These are phyloP conservation scores for Golubevia pallescens DNA, from an alignment of 1,284 basidiomycete genomes.

Conservation along the genomic window DNA sequence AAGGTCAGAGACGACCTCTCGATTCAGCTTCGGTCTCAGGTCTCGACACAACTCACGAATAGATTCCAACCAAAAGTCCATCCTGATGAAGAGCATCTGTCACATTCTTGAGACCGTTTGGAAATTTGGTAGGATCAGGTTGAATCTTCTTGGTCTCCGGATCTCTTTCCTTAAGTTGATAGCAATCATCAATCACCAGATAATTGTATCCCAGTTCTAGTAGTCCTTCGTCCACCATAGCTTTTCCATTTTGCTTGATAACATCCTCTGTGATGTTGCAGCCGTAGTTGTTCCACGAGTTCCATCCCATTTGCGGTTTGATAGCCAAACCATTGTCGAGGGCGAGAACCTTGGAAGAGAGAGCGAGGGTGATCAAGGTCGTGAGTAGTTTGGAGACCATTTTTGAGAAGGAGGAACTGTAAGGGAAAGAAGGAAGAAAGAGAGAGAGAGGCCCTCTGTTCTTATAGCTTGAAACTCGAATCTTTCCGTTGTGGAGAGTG, in stretches of 20 bases:
- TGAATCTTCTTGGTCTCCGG: conserved; percentile 9
- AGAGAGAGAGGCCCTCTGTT: no score
- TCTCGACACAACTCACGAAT: conserved; percentile 16
- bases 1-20: not conserved
- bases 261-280: conserved; percentile 16
- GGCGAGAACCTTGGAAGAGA: not conserved
- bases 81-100: conserved; percentile 13
- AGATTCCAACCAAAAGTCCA: conserved; percentile 29
- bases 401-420: not conserved
- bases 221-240: conserved; percentile 15
- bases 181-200: conserved; percentile 33
- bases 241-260: conserved; percentile 16
- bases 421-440: no score
- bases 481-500: no score
- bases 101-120: conserved; percentile 21
- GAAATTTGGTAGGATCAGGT: conserved; percentile 18
- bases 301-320: conserved; percentile 30
- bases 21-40: no score
- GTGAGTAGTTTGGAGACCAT: not conserved
- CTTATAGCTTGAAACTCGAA: no score
- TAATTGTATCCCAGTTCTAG: conserved; percentile 21
- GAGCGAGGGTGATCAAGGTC: not conserved
- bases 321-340: conserved; percentile 4
- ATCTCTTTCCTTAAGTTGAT: conserved; percentile 16
- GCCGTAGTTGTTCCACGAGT: conserved; percentile 27